phyloP scores from a whole-genome alignment of 2,329 filamentous ascomycete species.

The Colletotrichum sp. region DNA sequence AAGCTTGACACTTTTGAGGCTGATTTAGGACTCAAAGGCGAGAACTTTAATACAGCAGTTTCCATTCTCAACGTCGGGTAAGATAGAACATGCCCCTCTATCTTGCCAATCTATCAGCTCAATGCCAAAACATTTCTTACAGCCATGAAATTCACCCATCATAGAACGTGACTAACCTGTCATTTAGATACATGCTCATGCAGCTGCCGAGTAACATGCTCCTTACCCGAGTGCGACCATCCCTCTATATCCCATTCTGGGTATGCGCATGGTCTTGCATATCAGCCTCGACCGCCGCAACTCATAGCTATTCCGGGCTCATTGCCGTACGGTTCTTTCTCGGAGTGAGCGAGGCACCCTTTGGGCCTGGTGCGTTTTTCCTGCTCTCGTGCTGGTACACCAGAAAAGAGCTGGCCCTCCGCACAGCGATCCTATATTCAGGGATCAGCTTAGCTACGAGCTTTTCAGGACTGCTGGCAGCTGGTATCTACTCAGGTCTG shows the following conservation, averaged over 20 bases:
- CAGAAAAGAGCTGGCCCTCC: conserved; percentile 67
- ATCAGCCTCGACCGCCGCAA: neutral
- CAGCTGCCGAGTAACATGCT: conserved; percentile 18
- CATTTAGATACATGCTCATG: neutral
- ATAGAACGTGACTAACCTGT: neutral
- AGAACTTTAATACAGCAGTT: neutral
- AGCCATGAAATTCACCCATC: neutral
- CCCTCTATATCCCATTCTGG: conserved; percentile 21
- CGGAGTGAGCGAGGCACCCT: neutral
- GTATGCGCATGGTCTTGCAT: conserved; percentile 4
- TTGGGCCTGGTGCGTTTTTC: conserved; percentile 38
- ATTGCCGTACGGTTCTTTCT: neutral
- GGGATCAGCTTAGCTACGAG: neutral
- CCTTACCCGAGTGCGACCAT: conserved; percentile 14
- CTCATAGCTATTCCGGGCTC: neutral
- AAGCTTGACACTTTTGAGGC: neutral
- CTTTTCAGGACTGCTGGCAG: conserved; percentile 18
- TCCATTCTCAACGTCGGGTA: conserved; percentile 8
- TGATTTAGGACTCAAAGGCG: neutral
- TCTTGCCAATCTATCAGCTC: rapidly evolving
- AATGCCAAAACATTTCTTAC: neutral
- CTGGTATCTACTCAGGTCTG: conserved; percentile 5
- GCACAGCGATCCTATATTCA: conserved; percentile 27
- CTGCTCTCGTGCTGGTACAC: conserved; percentile 73
- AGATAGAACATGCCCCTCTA: neutral